Evolutionary conservation across 208 protist genomes (phyloP).

Genomic region (Crithidia sp.): DNA sequence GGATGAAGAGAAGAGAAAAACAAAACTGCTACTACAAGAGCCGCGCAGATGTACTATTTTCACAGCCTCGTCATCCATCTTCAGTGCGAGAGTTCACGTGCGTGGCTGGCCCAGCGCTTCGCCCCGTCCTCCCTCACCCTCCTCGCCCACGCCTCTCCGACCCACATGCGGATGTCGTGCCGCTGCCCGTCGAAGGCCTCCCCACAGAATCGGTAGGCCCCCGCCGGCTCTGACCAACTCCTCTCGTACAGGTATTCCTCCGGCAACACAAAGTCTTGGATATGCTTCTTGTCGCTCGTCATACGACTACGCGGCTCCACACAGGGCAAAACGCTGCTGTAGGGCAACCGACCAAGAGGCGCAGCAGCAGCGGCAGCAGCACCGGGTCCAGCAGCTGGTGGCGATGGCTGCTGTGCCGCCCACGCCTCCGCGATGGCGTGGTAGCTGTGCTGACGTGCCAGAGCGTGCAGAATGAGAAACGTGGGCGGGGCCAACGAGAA

Average conservation of each 20-base stretch:
- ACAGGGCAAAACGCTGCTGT: conserved; percentile 30
- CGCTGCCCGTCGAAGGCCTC: conserved; percentile 7
- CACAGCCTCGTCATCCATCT: neutral
- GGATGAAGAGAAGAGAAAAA: too few species aligned
- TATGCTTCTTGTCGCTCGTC: conserved; percentile 11
- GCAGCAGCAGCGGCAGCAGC: neutral
- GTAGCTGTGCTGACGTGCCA: conserved; percentile 39
- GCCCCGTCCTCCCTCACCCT: neutral
- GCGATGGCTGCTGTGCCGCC: conserved; percentile 6
- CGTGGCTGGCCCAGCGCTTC: neutral
- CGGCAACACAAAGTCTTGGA: conserved; percentile 24
- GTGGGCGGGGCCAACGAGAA: conserved; percentile 59
- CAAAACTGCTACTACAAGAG: too few species aligned
- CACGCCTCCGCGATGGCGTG: conserved; percentile 28
- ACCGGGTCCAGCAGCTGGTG: neutral
- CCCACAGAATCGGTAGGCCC: conserved; percentile 23
- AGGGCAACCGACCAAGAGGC: conserved; percentile 16
- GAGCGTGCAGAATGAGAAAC: conserved; percentile 46
- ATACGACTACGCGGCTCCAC: conserved; percentile 22
- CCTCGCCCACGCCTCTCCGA: conserved; percentile 4
- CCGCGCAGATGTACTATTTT: too few species aligned
- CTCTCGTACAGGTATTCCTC: conserved; percentile 30
- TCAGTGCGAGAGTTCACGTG: conserved; percentile 5
- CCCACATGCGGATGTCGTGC: conserved; percentile 24
- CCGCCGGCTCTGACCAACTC: conserved; percentile 27